Base-by-base conservation (phyloP, 2,329 filamentous ascomycete genomes). In the Cladosporium austrohemisphaericum region DNA sequence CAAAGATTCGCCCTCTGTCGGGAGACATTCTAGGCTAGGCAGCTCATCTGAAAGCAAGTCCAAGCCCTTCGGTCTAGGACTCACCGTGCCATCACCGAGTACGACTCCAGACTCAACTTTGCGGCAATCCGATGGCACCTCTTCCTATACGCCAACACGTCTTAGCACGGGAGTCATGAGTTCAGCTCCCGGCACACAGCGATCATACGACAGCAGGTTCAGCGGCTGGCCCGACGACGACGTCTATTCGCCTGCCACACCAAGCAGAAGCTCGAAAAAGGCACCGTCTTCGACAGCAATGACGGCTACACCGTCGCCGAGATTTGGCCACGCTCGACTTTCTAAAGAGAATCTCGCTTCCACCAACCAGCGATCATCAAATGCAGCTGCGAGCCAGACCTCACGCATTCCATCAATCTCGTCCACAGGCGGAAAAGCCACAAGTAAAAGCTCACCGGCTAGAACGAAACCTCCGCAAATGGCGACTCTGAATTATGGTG, bases 171-270 rank as follows among this genome's bases (percentile, higher is more conserved):
- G 29, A 18, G n/a, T 25, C 2, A 14, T 22, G 20, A 45, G 32
- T 10, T 25, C 32, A 18, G 32, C 6, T 4, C 37, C 32, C 8
- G 26, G 20, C n/a, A 36, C 31, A 3, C 31, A 28, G 32, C 32
- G 14, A 18, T 46, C 43, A 2, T 46, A 46, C 16, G 43, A 46
- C 20, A 46, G 43, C 14, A 37, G 43, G 5, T 46, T 46, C 32
- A 46, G 43, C 14, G 43, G 43, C 20, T 46, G 43, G 43, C 32
- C 32, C 2, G 43, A 36, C n/a, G 43, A 46, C 14, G 31, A 46
- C 13, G 31, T 16, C 8, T 18, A 23, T 3, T n/a, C 20, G 20
- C 43, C 43, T 20, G 14, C 22, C 13, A 46, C 43, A 19, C 43
- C 43, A 10, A 46, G 29, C 7, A 46, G 22, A 18, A 35, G 22